Evolutionary conservation across 768 basidiomycete species (phyloP).

Genomic region (Phaeotremella fagi): DNA sequence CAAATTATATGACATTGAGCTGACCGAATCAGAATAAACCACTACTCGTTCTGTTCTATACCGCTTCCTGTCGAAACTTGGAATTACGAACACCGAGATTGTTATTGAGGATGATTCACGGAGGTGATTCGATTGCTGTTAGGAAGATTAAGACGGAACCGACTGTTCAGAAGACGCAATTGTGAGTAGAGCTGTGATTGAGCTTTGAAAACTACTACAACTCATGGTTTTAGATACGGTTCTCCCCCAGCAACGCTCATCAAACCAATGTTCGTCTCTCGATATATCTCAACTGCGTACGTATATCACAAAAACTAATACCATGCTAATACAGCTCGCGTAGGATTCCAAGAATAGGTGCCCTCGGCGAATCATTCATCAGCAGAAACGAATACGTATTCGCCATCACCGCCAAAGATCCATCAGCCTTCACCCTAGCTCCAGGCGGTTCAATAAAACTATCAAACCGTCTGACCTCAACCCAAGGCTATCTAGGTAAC

Average conservation of each 20-base stretch:
- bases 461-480: slow-evolving; percentile 23
- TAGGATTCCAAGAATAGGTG: background rate
- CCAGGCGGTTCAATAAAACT: slow-evolving; percentile 14
- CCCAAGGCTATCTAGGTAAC: slow-evolving; percentile 41
- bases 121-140: slow-evolving; percentile 25
- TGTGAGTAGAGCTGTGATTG: slow-evolving; percentile 18
- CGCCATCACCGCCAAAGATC: slow-evolving; percentile 38
- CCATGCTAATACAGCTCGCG: background rate
- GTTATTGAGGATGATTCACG: slow-evolving; percentile 23
- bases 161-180: slow-evolving; percentile 39
- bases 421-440: slow-evolving; percentile 9
- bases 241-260: slow-evolving; percentile 15
- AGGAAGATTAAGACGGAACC: slow-evolving; percentile 42
- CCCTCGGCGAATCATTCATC: background rate
- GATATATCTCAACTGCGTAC: slow-evolving; percentile 29
- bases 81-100: slow-evolving; percentile 28
- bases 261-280: slow-evolving; percentile 23
- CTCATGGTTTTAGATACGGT: slow-evolving; percentile 22
- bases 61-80: slow-evolving; percentile 25
- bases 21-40: slow-evolving; percentile 9
- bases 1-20: background rate
- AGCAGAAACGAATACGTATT: slow-evolving; percentile 30
- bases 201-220: background rate
- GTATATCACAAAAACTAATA: background rate
- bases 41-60: slow-evolving; percentile 21